Conservation (phyloP, 2,329 filamentous ascomycete genomes). For the Diaporthe citriasiana region DNA sequence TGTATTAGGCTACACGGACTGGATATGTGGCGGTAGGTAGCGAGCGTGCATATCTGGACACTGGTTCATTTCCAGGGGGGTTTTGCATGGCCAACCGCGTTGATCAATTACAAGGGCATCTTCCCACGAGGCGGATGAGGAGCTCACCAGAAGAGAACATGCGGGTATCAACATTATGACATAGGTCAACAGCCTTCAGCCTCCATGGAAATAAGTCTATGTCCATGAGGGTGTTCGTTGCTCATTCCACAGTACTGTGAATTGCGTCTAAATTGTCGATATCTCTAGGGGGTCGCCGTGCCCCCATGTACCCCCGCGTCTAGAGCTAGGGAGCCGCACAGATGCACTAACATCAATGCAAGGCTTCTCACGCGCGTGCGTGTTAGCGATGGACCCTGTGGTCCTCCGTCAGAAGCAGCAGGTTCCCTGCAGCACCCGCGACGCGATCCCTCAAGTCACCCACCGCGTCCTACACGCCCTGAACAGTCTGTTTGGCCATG, state of each 20-base stretch:
- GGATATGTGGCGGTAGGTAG: not conserved
- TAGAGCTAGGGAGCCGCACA: not conserved
- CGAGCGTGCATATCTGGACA: too few species aligned
- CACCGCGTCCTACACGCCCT: slow-evolving; percentile 5
- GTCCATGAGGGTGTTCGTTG: not conserved
- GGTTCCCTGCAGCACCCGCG: not conserved
- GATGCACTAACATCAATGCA: not conserved
- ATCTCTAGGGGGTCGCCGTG: not conserved
- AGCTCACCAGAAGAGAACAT: not conserved
- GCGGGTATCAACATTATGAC: not conserved
- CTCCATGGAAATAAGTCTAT: not conserved
- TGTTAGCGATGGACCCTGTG: not conserved
- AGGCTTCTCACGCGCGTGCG: not conserved
- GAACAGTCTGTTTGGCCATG: not conserved
- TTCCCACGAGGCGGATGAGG: not conserved
- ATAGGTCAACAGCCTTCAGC: not conserved
- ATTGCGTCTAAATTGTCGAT: not conserved
- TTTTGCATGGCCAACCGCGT: not conserved
- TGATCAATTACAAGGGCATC: not conserved
- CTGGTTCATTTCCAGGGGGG: not conserved
- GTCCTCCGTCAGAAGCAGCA: not conserved
- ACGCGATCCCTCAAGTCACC: slow-evolving; percentile 13
- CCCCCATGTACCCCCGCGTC: not conserved
- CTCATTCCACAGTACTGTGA: not conserved
- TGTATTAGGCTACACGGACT: not conserved